Evolutionary conservation across 805 yeast species (phyloP).

Genomic region (Torulaspora delbrueckii): DNA sequence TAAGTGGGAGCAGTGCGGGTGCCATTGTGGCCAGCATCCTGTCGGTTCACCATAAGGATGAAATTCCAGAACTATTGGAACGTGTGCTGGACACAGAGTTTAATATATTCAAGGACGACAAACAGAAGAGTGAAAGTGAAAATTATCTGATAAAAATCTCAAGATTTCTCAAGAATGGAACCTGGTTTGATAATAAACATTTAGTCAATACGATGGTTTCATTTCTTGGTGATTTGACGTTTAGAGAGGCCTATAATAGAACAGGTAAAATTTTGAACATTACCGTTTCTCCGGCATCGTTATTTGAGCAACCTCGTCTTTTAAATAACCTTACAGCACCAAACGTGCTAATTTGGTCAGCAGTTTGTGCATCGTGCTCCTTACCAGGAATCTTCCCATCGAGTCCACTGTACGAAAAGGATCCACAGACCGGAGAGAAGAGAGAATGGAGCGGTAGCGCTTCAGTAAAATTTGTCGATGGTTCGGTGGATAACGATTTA

Average conservation of each 20-base stretch:
- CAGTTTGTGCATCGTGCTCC: constrained; percentile 90
- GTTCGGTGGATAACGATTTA: constrained; percentile 90
- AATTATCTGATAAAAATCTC: constrained; percentile 49
- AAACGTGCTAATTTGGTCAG: constrained; percentile 78
- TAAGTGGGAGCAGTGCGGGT: constrained; percentile 95
- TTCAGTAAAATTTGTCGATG: constrained; percentile 83
- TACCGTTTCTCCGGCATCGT: constrained; percentile 87
- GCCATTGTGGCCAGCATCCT: constrained; percentile 88
- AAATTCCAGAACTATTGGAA: constrained; percentile 51
- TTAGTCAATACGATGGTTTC: constrained; percentile 68
- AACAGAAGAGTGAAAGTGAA: constrained; percentile 46
- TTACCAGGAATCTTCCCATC: constrained; percentile 90
- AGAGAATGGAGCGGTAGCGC: constrained; percentile 75
- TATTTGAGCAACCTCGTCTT: constrained; percentile 85
- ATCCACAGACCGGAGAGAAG: constrained; percentile 62
- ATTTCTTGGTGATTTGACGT: constrained; percentile 84
- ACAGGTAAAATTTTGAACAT: constrained; percentile 91
- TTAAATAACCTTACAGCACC: constrained; percentile 78
- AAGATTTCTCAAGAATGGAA: constrained; percentile 72
- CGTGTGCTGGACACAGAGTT: constrained; percentile 43
- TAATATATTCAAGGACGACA: constrained; percentile 55
- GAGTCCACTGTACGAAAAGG: constrained; percentile 77
- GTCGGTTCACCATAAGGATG: constrained; percentile 74
- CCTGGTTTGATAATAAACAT: constrained; percentile 77
- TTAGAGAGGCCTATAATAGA: constrained; percentile 89